Percentiles rank a stretch among this genome's conserved stretches.
phyloP scores from a whole-genome alignment of 2,329 filamentous ascomycete species.

The Penicillium sp. region DNA sequence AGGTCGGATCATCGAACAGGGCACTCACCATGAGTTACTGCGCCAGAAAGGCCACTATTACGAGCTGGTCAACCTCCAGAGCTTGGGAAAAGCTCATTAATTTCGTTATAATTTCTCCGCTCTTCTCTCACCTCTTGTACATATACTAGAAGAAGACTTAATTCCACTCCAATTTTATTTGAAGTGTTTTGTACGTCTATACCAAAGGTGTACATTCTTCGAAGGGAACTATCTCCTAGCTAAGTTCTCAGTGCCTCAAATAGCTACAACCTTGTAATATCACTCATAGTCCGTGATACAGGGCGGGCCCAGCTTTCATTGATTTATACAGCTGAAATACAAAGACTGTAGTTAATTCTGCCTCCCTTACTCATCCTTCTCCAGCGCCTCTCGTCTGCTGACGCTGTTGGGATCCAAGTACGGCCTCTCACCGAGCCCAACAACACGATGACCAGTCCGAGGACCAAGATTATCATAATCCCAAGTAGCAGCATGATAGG shows the following conservation, averaged over 20 bases:
- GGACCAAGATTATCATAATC: slow-evolving; percentile 53
- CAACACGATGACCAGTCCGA: slow-evolving; percentile 51
- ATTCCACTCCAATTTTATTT: not conserved
- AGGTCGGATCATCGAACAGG: slow-evolving; percentile 80
- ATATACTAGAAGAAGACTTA: not conserved
- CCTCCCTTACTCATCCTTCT: not conserved
- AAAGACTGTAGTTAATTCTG: no score
- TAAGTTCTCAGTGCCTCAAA: no score
- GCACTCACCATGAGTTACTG: slow-evolving; percentile 75
- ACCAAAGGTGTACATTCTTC: no score
- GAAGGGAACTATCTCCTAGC: no score
- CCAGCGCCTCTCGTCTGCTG: not conserved
- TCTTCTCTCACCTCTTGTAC: not conserved
- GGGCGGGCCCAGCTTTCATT: no score
- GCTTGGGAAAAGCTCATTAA: slow-evolving; percentile 61
- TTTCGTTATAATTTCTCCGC: not conserved
- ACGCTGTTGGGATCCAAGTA: slow-evolving; percentile 50
- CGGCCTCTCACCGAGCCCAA: slow-evolving; percentile 56
- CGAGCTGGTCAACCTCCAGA: slow-evolving; percentile 79
- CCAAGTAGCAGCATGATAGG: slow-evolving; percentile 57
- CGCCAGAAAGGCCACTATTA: slow-evolving; percentile 70
- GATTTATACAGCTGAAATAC: no score
- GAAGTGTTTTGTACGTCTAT: no score
- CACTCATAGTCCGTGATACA: no score
- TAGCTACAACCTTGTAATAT: no score